Conservation (phyloP, 768 basidiomycete genomes). For the Lyophyllum decastes region DNA sequence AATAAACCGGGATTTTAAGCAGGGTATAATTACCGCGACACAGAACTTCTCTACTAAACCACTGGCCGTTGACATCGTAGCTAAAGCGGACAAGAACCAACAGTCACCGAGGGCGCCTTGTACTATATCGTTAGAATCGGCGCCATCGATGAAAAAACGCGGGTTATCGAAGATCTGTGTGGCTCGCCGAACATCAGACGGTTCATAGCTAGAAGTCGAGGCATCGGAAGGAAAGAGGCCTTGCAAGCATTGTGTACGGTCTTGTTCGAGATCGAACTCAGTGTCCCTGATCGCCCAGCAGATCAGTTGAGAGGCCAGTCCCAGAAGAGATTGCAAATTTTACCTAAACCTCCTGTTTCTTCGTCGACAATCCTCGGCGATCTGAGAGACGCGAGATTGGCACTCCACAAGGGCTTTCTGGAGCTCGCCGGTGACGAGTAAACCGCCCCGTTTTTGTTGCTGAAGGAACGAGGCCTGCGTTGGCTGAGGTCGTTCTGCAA, state of each 20-base stretch:
- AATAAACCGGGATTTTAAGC: neutral
- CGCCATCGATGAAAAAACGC: conserved; percentile 47
- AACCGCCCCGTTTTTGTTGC: conserved; percentile 22
- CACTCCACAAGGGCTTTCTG: conserved; percentile 45
- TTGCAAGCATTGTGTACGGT: conserved; percentile 37
- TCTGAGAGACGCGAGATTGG: conserved; percentile 39
- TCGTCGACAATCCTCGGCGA: conserved; percentile 42
- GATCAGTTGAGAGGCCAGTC: neutral
- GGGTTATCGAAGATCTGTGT: conserved; percentile 54
- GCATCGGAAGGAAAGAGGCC: conserved; percentile 23
- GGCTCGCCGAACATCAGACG: conserved; percentile 45
- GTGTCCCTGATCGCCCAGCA: conserved; percentile 1
- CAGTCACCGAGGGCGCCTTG: conserved; percentile 54
- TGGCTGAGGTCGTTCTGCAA: neutral
- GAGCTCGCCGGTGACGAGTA: conserved; percentile 50
- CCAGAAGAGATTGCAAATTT: neutral
- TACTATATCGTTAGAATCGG: conserved; percentile 43
- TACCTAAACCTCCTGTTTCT: conserved; percentile 51
- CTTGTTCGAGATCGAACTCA: conserved; percentile 52
- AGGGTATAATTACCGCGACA: conserved; percentile 35
- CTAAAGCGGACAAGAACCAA: conserved; percentile 55
- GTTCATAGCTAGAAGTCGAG: neutral
- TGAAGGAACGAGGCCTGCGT: conserved; percentile 11
- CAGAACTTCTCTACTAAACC: conserved; percentile 55
- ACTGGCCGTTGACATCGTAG: conserved; percentile 44